phyloP scores from a whole-genome alignment of 2,329 filamentous ascomycete genomes.

The Cladosporium sp. region DNA sequence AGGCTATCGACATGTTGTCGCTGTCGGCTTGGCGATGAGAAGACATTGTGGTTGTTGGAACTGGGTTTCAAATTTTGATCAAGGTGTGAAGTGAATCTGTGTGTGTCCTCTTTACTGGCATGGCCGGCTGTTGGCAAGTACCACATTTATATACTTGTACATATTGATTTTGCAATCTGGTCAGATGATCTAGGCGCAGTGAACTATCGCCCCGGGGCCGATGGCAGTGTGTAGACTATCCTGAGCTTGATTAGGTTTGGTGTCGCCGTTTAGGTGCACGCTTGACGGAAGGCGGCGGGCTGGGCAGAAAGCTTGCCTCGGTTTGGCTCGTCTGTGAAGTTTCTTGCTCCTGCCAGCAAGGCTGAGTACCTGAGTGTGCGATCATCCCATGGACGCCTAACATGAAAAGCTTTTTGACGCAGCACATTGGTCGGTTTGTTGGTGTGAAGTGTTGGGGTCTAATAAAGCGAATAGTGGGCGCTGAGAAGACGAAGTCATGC shows the following conservation, averaged over 20 bases:
- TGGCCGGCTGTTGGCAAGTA: not conserved
- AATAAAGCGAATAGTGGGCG: not conserved
- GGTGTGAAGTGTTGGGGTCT: not conserved
- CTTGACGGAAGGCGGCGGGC: not conserved
- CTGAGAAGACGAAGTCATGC: not conserved
- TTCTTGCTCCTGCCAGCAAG: not conserved
- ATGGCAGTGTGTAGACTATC: not conserved
- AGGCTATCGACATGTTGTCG: constrained; percentile 6
- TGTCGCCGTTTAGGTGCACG: not conserved
- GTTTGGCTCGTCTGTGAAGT: not conserved
- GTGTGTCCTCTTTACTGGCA: not conserved
- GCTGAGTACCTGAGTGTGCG: too few species aligned
- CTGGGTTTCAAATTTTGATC: not conserved
- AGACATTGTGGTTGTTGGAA: not conserved
- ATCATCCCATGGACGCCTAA: not conserved
- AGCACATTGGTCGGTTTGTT: not conserved
- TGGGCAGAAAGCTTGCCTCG: not conserved
- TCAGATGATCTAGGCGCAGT: not conserved
- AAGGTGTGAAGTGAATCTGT: not conserved
- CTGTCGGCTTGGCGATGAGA: not conserved
- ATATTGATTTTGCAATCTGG: not conserved
- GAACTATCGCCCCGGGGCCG: not conserved
- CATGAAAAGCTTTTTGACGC: not conserved
- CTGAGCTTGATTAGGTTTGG: not conserved
- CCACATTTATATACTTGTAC: not conserved